Conservation (phyloP, 345 rosid species). For the Xanthoceras sorbifolium region DNA sequence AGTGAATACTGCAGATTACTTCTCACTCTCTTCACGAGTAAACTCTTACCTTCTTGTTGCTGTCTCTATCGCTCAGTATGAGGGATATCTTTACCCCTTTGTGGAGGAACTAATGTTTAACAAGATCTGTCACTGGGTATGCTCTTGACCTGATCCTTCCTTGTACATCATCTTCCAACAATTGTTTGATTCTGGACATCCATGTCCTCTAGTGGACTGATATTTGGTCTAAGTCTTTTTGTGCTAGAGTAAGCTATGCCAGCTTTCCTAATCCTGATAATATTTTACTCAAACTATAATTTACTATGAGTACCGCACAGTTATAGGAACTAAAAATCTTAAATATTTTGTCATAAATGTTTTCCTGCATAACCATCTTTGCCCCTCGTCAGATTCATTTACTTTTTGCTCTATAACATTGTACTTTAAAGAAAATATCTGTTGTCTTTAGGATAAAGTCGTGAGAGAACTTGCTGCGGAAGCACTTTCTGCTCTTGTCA, state of each 20-base stretch:
- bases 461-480: slow-evolving; percentile 89
- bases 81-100: slow-evolving; percentile 89
- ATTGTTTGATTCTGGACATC: neutral
- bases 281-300: neutral
- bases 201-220: neutral
- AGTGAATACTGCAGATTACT: slow-evolving; percentile 91
- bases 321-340: neutral
- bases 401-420: neutral
- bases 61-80: slow-evolving; percentile 70
- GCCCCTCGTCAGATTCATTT: neutral
- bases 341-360: neutral
- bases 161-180: neutral
- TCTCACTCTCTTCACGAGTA: slow-evolving; percentile 89
- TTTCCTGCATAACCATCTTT: neutral
- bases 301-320: neutral
- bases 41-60: slow-evolving; percentile 88
- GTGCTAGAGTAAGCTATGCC: neutral
- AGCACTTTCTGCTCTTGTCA: slow-evolving; percentile 90
- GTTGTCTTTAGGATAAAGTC: slow-evolving; percentile 70
- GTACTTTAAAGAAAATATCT: slow-evolving; percentile 5
- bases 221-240: neutral
- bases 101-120: slow-evolving; percentile 76
- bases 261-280: neutral
- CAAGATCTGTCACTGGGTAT: slow-evolving; percentile 98
- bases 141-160: slow-evolving; percentile 23